These are phyloP conservation scores for Colletotrichum neosansevieriae DNA, from an alignment of 2,329 filamentous ascomycete species.

Conservation along the genomic window DNA sequence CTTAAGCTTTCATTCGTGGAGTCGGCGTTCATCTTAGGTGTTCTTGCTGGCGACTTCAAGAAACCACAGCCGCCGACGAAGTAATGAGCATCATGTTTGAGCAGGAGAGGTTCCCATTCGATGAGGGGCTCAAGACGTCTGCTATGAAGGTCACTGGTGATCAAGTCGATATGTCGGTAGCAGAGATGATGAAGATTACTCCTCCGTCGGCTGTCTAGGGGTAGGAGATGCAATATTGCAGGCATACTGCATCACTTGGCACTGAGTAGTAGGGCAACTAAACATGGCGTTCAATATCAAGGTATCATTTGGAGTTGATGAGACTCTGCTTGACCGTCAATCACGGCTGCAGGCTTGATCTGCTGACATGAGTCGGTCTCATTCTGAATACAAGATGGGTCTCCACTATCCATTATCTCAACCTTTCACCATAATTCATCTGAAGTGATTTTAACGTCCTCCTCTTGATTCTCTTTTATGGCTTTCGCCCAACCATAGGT, in stretches of 20 bases:
- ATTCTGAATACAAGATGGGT: too few relatives aligned
- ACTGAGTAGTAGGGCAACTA: too few relatives aligned
- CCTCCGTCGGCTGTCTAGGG: neutral
- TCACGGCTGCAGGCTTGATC: too few relatives aligned
- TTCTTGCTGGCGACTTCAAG: slow-evolving; percentile 13
- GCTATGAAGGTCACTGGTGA: neutral
- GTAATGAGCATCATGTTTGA: slow-evolving; percentile 19
- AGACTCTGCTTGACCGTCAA: too few relatives aligned
- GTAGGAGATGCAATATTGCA: too few relatives aligned
- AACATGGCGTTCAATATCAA: too few relatives aligned
- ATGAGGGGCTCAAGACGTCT: neutral
- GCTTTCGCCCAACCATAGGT: slow-evolving; percentile 43
- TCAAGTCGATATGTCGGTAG: neutral
- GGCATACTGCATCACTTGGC: neutral
- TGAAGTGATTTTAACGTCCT: too few relatives aligned
- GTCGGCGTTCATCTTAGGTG: neutral
- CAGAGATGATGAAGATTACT: neutral
- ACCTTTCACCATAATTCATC: too few relatives aligned
- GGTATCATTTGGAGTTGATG: too few relatives aligned
- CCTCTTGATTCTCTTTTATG: too few relatives aligned
- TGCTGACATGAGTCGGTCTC: too few relatives aligned
- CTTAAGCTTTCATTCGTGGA: neutral
- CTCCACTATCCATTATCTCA: too few relatives aligned
- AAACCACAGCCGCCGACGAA: slow-evolving; percentile 7
- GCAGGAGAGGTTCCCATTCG: slow-evolving; percentile 8